These are phyloP conservation scores for Gracilaria domingensis DNA, from an alignment of 23 red algal species.

Conservation along the genomic window DNA sequence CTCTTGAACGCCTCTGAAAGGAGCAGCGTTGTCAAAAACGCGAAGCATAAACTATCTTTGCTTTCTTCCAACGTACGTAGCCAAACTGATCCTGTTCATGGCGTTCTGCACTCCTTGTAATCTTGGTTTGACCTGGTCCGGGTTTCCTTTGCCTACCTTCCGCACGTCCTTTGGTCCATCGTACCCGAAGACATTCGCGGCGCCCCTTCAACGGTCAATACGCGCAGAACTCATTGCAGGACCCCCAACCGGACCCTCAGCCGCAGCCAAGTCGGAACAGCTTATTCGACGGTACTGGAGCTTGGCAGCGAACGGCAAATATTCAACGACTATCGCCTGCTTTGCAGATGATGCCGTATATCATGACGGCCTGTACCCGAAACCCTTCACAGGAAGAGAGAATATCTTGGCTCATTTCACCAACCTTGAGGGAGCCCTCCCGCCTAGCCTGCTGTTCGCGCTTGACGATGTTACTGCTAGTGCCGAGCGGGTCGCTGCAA, in stretches of 20 bases:
- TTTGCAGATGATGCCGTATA: constrained; percentile 55
- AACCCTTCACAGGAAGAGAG: constrained; percentile 31
- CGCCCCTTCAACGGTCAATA: neutral
- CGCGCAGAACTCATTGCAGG: neutral
- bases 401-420: constrained; percentile 34
- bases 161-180: neutral
- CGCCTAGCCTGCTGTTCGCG: constrained; percentile 39
- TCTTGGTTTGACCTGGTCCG: neutral
- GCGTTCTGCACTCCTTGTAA: neutral
- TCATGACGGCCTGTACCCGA: constrained; percentile 29
- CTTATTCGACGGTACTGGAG: constrained; percentile 46
- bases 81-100: neutral
- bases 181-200: neutral
- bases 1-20: too few relatives aligned
- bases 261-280: neutral
- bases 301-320: constrained; percentile 24
- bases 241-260: neutral
- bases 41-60: too few relatives aligned
- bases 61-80: too few relatives aligned
- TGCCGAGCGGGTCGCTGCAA: constrained; percentile 14
- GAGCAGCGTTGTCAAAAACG: too few relatives aligned
- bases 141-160: neutral
- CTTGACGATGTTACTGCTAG: constrained; percentile 47
- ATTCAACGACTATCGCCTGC: neutral
- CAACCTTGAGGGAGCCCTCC: constrained; percentile 40